Conservation (phyloP, 352 stramenopile genomes). For the Peronospora tabacina region DNA sequence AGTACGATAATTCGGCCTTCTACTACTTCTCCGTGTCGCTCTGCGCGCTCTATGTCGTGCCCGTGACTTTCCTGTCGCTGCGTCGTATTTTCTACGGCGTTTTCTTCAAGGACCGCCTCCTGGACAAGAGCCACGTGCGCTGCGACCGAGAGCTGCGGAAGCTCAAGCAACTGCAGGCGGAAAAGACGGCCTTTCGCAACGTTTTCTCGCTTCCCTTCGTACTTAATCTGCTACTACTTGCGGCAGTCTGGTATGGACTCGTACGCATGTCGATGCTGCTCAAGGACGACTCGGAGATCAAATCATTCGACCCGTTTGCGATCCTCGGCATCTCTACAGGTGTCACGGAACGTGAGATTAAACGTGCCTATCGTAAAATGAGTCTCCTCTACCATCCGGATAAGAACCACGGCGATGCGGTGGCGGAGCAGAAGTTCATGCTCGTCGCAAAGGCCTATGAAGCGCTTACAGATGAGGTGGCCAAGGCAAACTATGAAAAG, state of each 20-base stretch:
- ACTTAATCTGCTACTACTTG: conserved; percentile 66
- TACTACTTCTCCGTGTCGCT: conserved; percentile 98
- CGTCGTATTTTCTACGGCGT: conserved; percentile 82
- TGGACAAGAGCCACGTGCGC: conserved; percentile 79
- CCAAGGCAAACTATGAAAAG: conserved; percentile 97
- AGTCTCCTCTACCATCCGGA: conserved; percentile 90
- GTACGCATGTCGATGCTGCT: conserved; percentile 88
- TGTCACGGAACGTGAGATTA: conserved; percentile 92
- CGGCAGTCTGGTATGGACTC: conserved; percentile 74
- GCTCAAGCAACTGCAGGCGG: conserved; percentile 76
- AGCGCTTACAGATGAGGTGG: conserved; percentile 92
- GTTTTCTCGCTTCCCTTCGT: conserved; percentile 78
- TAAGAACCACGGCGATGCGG: conserved; percentile 95
- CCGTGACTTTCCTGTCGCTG: conserved; percentile 89
- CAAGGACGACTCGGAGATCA: conserved; percentile 94
- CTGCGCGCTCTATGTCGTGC: conserved; percentile 93
- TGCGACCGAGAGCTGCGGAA: conserved; percentile 81
- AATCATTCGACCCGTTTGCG: conserved; percentile 96
- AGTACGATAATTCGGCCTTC: conserved; percentile 99
- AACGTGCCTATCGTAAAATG: conserved; percentile 91
- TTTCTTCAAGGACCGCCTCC: conserved; percentile 79
- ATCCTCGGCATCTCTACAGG: conserved; percentile 92
- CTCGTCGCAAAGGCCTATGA: conserved; percentile 94
- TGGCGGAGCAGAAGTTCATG: conserved; percentile 98
- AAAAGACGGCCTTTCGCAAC: conserved; percentile 80